Evolutionary conservation across 1,284 basidiomycete species (phyloP).

Genomic region (Phellinidium pouzarii): DNA sequence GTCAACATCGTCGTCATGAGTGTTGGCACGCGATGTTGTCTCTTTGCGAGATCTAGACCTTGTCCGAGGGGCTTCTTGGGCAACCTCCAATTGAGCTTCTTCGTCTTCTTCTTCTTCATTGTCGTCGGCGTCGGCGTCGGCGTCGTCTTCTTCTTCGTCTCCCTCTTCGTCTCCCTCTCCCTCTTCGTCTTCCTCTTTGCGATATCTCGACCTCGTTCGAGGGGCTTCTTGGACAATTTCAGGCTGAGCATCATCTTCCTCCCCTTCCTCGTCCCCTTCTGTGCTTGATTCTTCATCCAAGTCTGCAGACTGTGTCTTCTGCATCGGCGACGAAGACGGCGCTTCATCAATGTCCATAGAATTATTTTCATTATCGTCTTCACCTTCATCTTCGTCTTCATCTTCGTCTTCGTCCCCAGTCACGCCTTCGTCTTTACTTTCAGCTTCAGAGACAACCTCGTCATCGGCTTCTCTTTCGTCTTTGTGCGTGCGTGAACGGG

Average conservation of each 20-base stretch:
- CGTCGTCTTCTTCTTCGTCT: neutral
- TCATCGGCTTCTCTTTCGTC: neutral
- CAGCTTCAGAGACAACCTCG: too few species aligned
- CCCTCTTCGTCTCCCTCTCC: neutral
- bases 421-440: neutral
- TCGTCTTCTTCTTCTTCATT: neutral
- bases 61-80: neutral
- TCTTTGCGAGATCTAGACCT: neutral
- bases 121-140: neutral
- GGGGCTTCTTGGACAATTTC: neutral
- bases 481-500: conserved; percentile 22
- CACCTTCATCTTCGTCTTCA: neutral
- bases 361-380: neutral
- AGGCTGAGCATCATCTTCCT: neutral
- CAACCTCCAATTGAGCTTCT: neutral
- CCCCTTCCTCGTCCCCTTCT: neutral
- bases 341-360: too few species aligned
- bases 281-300: too few species aligned
- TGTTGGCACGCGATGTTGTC: neutral
- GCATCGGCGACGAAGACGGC: too few species aligned
- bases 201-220: neutral
- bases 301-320: too few species aligned
- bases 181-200: neutral
- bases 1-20: conserved; percentile 9
- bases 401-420: neutral